These are phyloP conservation scores for Suhomyces atakaporum DNA, from an alignment of 1,139 yeast genomes.

Conservation along the genomic window DNA sequence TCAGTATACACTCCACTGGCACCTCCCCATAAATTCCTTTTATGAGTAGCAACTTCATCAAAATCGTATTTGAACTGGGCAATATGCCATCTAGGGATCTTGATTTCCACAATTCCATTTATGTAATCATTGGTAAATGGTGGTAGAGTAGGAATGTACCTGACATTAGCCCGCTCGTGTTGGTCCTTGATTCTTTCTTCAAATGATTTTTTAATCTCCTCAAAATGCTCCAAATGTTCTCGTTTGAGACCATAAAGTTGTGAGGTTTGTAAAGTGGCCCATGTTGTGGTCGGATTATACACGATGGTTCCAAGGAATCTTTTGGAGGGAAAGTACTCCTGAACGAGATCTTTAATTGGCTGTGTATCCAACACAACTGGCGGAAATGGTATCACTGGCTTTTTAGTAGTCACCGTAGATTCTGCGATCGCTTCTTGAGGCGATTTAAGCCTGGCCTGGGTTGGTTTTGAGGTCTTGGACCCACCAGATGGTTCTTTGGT, in stretches of 20 bases:
- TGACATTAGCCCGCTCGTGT: constrained; percentile 17
- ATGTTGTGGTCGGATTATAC: constrained; percentile 58
- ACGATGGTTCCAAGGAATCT: constrained; percentile 60
- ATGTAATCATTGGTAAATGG: constrained; percentile 54
- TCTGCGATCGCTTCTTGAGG: not conserved
- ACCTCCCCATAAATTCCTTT: constrained; percentile 86
- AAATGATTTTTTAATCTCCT: constrained; percentile 32
- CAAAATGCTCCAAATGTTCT: constrained; percentile 35
- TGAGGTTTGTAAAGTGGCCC: constrained; percentile 41
- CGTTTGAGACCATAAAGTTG: constrained; percentile 39
- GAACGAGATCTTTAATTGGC: constrained; percentile 48
- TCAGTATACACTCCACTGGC: constrained; percentile 79
- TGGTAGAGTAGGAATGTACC: constrained; percentile 45
- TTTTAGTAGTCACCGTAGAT: not conserved
- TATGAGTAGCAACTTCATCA: constrained; percentile 32
- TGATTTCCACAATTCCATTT: constrained; percentile 62
- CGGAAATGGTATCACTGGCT: constrained; percentile 8
- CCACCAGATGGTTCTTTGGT: too few relatives aligned
- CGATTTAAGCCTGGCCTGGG: not conserved
- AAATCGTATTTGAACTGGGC: constrained; percentile 32
- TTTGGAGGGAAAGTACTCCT: constrained; percentile 48
- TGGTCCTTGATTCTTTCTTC: constrained; percentile 26
- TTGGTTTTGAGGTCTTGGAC: not conserved
- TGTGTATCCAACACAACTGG: constrained; percentile 38
- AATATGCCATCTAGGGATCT: constrained; percentile 54